Evolutionary conservation across 192 early-diverging fungal genomes (phyloP).

Genomic region (Geranomyces variabilis): DNA sequence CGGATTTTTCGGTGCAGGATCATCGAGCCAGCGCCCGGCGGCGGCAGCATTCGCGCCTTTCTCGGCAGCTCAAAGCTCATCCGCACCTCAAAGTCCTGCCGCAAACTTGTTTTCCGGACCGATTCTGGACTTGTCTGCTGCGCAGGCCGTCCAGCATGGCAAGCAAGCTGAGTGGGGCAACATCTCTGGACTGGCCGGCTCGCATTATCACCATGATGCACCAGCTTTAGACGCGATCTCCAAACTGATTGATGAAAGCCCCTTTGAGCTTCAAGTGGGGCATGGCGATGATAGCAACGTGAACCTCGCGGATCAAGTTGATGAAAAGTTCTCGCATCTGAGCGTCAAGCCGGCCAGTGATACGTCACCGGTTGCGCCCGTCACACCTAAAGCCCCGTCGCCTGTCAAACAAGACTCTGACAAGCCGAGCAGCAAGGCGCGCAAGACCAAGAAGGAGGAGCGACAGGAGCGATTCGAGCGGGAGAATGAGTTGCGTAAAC

Average conservation of each 20-base stretch:
- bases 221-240: slow-evolving; percentile 29
- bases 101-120: slow-evolving; percentile 30
- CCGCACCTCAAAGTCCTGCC: slow-evolving; percentile 21
- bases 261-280: slow-evolving; percentile 6
- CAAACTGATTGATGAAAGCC: slow-evolving; percentile 28
- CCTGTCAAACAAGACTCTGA: slow-evolving; percentile 4
- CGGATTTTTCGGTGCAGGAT: not conserved
- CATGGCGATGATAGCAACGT: not conserved
- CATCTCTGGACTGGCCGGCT: not conserved
- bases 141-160: not conserved
- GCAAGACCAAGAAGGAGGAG: slow-evolving; percentile 33
- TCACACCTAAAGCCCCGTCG: not conserved
- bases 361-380: not conserved
- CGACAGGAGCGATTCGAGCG: slow-evolving; percentile 16
- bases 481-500: slow-evolving; percentile 23
- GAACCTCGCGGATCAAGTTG: not conserved
- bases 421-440: slow-evolving; percentile 5
- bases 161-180: slow-evolving; percentile 21
- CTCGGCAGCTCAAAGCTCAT: not conserved
- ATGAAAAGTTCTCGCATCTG: not conserved
- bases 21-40: slow-evolving; percentile 11
- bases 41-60: slow-evolving; percentile 21
- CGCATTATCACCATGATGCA: slow-evolving; percentile 17
- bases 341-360: not conserved
- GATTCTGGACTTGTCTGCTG: slow-evolving; percentile 20